These are phyloP conservation scores for Cutaneotrichosporon cutaneum DNA, from an alignment of 1,284 basidiomycete genomes.

Conservation along the genomic window DNA sequence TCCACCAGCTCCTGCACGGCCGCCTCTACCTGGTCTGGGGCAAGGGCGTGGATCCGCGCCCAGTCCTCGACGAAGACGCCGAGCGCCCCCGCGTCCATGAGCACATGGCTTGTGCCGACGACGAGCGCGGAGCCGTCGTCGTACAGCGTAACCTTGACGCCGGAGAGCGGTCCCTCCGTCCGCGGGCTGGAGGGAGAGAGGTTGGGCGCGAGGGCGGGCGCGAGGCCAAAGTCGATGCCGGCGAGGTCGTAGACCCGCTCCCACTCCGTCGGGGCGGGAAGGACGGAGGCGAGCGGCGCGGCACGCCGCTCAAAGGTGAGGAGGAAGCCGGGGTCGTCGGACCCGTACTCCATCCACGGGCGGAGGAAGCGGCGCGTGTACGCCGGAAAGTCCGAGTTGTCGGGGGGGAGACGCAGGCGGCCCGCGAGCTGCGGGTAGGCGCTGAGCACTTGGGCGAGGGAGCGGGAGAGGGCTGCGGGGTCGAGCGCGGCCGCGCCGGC, in stretches of 20 bases:
- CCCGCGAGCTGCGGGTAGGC: constrained; percentile 55
- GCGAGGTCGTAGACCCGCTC: constrained; percentile 1
- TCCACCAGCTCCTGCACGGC: neutral
- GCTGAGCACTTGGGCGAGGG: constrained; percentile 45
- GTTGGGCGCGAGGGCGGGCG: constrained; percentile 5
- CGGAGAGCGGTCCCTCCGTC: neutral
- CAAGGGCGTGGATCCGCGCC: constrained; percentile 1
- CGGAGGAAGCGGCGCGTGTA: constrained; percentile 19
- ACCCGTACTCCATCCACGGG: constrained; percentile 27
- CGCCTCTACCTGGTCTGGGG: neutral
- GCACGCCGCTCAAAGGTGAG: constrained; percentile 34
- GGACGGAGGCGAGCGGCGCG: neutral
- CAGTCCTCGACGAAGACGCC: constrained; percentile 16
- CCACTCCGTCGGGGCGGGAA: neutral
- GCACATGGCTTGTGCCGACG: constrained; percentile 9
- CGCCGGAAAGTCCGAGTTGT: neutral
- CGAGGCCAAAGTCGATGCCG: constrained; percentile 12
- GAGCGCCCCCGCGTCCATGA: constrained; percentile 15
- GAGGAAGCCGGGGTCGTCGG: constrained; percentile 53
- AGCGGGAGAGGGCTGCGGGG: constrained; percentile 29
- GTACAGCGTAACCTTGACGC: constrained; percentile 19
- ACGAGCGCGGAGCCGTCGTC: constrained; percentile 11
- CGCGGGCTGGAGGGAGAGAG: neutral
- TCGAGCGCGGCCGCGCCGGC: constrained; percentile 14
- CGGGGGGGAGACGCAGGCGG: constrained; percentile 16